Evolutionary conservation across 768 basidiomycete genomes (phyloP).

Genomic region (Daedaleopsis nitida): DNA sequence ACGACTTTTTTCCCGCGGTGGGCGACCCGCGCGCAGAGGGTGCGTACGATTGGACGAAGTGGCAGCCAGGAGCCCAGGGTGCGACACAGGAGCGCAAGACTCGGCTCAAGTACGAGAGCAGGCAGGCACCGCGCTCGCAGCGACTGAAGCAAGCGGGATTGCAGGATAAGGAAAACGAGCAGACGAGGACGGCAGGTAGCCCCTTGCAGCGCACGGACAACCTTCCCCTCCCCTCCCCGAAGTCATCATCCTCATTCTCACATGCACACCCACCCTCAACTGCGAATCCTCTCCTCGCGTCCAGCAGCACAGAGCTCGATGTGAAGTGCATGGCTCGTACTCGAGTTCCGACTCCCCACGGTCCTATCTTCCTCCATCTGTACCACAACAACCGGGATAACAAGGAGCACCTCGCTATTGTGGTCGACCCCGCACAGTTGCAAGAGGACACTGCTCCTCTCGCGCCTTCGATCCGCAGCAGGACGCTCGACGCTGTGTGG

Average conservation of each 20-base stretch:
- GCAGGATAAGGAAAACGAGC: conserved; percentile 55
- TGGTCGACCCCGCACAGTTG: conserved; percentile 89
- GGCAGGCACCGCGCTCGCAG: conserved; percentile 72
- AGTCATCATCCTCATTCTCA: conserved; percentile 13
- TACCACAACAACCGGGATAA: conserved; percentile 91
- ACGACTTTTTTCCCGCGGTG: conserved; percentile 71
- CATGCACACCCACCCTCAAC: conserved; percentile 1
- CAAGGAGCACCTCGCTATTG: conserved; percentile 96
- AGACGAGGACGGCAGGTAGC: conserved; percentile 37
- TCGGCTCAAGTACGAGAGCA: conserved; percentile 64
- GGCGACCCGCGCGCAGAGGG: conserved; percentile 54
- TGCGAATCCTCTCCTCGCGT: conserved; percentile 23
- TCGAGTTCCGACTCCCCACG: conserved; percentile 95
- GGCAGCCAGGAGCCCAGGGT: conserved; percentile 44
- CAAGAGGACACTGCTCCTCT: conserved; percentile 40
- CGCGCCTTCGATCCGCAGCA: conserved; percentile 69
- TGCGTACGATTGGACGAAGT: conserved; percentile 61
- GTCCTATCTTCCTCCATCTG: conserved; percentile 88
- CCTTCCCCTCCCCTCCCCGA: conserved; percentile 34
- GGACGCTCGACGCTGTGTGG: conserved; percentile 84
- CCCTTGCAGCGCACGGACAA: conserved; percentile 42
- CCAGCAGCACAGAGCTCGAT: conserved; percentile 41
- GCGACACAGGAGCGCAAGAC: conserved; percentile 42
- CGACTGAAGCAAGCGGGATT: conserved; percentile 42
- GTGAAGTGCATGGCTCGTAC: conserved; percentile 97